Conservation (phyloP, 257 asterid genomes). For the Rauvolfia tetraphylla region DNA sequence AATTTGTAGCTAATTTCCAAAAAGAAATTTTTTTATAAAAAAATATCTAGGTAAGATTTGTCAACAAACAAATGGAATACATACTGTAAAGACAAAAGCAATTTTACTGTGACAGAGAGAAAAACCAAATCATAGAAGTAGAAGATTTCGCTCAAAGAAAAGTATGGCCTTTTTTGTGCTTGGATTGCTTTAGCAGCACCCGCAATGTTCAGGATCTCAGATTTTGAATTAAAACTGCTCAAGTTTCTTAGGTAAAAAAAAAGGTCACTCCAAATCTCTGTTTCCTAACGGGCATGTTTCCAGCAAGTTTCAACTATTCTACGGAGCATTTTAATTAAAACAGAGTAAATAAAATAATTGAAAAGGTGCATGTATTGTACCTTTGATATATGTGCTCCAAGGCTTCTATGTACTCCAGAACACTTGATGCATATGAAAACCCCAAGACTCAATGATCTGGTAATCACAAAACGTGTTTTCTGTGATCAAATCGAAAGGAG, state of each 20-base stretch:
- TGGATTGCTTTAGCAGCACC: background rate
- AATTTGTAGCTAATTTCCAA: background rate
- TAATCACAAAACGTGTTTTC: conserved; percentile 21
- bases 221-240: background rate
- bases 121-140: background rate
- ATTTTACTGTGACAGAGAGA: background rate
- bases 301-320: background rate
- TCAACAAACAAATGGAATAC: background rate
- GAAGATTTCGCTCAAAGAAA: background rate
- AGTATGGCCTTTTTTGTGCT: background rate
- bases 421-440: conserved; percentile 89
- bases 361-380: conserved; percentile 20
- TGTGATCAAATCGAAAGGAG: background rate
- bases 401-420: conserved; percentile 92
- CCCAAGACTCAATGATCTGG: conserved; percentile 72
- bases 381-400: conserved; percentile 93
- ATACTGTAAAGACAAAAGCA: background rate
- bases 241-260: background rate
- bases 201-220: background rate
- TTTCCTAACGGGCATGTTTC: background rate
- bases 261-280: background rate
- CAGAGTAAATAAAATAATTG: background rate
- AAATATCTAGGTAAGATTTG: too few relatives aligned
- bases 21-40: too few relatives aligned
- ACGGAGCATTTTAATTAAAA: background rate